Base-by-base conservation (phyloP, 2,329 filamentous ascomycete species). In the Purpureocillium lavendulum region DNA sequence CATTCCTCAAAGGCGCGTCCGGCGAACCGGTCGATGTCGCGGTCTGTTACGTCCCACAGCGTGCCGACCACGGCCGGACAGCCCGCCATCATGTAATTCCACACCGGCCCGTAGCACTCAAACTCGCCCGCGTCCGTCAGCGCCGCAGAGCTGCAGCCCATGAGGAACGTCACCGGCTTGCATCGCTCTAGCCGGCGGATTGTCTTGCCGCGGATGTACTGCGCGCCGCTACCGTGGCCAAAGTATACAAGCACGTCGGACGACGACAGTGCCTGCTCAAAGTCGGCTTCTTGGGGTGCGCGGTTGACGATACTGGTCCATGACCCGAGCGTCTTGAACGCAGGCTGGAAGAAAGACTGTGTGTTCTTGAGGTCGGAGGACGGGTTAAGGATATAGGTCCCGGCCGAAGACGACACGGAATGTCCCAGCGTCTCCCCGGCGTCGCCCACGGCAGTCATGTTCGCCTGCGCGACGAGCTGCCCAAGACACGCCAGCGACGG, bases 11-110 rank as follows among this genome's bases (percentile, higher is more conserved):
- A 84, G 3, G 84, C 69, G 18, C 75, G 71, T 28, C 82, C 79
- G 0, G 89, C 85, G 59, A 95, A 94, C 14, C 89, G 84, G 65
- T 98, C 94, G 58, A 96, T 95, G 59, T 98, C 92, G 53, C 86
- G 86, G 59, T 98, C 92, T 9, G 92, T 98, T 36, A 98, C 92
- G 60, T 98, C 92, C 92, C 92, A 98, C 30, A 98, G 70, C 13
- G 89, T 96, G 34, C 88, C 92, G 2, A 97, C 80, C 9, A 97
- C 78, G 0, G 90, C 88, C 4, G 87, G 88, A 50, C 76, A 80
- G 1, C 87, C 90, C 0, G 88, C 89, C 49, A 90, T 80, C 63
- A 98, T 80, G 64, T 97, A 97, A 52, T 89, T 88, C 65, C 89
- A 80, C 17, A 92, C 85, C 40, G 90, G 87, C 1, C 92, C 90